Conservation (phyloP, 805 yeast species). For the Candida schatavii region DNA sequence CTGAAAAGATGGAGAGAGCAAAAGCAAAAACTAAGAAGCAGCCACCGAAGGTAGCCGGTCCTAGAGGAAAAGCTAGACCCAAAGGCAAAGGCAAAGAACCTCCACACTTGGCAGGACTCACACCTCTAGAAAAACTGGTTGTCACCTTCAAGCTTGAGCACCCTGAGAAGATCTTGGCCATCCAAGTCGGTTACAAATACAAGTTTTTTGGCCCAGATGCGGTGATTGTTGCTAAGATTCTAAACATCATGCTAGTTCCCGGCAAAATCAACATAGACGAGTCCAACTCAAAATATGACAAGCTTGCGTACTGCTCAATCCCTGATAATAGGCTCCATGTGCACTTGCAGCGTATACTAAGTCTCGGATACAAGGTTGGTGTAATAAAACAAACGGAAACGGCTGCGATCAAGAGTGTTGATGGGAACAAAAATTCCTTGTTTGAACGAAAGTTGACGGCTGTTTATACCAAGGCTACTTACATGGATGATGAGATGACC, state of each 20-base stretch:
- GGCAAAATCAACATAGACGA: constrained; percentile 60
- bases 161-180: constrained; percentile 67
- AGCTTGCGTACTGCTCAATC: constrained; percentile 80
- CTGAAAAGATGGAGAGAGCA: too few species aligned
- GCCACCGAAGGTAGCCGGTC: too few species aligned
- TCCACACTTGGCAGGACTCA: constrained; percentile 16
- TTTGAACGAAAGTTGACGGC: constrained; percentile 68
- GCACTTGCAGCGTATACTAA: constrained; percentile 71
- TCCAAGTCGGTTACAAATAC: constrained; percentile 91
- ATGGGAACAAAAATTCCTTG: constrained; percentile 44
- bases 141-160: constrained; percentile 59
- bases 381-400: constrained; percentile 84
- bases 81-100: neutral
- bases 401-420: constrained; percentile 64
- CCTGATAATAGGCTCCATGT: constrained; percentile 75
- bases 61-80: too few species aligned
- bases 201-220: constrained; percentile 89
- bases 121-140: constrained; percentile 82
- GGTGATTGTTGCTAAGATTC: constrained; percentile 55
- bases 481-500: constrained; percentile 55
- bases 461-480: constrained; percentile 81
- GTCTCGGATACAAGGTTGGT: constrained; percentile 76
- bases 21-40: too few species aligned
- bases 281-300: constrained; percentile 50
- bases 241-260: constrained; percentile 69